Conservation (phyloP, 2,329 filamentous ascomycete genomes). For the Venturia carpophila region DNA sequence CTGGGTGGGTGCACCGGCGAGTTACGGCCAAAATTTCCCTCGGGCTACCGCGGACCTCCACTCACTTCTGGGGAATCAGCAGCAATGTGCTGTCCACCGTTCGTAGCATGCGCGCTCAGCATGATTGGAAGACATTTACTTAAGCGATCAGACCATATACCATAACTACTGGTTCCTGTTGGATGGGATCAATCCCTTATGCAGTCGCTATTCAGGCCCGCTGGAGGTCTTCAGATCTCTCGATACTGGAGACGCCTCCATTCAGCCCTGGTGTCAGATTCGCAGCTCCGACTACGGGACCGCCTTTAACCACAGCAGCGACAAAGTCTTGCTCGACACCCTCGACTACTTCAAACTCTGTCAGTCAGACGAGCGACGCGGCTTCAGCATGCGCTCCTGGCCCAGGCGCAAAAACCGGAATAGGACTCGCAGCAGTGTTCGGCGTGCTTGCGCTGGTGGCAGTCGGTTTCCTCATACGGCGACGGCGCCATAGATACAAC, state of each 20-base stretch:
- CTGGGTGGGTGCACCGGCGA: not conserved
- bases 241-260: not conserved
- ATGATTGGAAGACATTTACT: too few species aligned
- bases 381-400: not conserved
- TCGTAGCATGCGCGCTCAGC: too few species aligned
- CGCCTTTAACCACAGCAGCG: not conserved
- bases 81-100: not conserved
- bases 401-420: constrained; percentile 17
- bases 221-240: not conserved
- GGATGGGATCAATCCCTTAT: not conserved
- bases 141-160: too few species aligned
- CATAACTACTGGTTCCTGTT: too few species aligned
- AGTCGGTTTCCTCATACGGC: not conserved
- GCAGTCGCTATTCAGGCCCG: not conserved
- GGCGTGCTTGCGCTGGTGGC: constrained; percentile 12
- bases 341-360: not conserved
- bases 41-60: not conserved
- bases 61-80: not conserved
- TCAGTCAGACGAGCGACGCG: not conserved
- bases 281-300: not conserved
- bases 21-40: not conserved
- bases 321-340: not conserved
- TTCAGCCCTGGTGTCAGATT: not conserved
- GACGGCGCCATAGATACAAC: not conserved
- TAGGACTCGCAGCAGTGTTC: constrained; percentile 16